Evolutionary conservation across 192 early-diverging fungal genomes (phyloP).

Genomic region (Coemansia sp.): DNA sequence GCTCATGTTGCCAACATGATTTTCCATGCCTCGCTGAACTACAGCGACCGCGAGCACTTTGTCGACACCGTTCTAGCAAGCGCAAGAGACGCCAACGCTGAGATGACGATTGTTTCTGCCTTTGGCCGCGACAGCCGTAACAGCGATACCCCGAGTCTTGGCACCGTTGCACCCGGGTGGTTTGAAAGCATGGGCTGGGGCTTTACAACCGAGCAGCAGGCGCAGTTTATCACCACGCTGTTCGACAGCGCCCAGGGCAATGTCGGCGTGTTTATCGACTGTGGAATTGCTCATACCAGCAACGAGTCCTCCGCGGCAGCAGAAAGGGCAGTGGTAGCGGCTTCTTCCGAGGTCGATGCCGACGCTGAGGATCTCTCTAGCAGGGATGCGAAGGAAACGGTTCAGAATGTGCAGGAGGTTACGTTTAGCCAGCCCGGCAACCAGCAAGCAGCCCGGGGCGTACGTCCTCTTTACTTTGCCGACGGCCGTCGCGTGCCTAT

Average conservation of each 20-base stretch:
- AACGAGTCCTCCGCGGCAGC: neutral
- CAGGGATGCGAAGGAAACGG: neutral
- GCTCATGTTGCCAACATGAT: constrained; percentile 69
- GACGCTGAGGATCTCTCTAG: neutral
- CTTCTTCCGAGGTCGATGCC: neutral
- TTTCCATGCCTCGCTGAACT: constrained; percentile 61
- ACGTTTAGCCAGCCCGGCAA: neutral
- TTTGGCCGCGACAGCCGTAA: constrained; percentile 36
- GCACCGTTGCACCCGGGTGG: constrained; percentile 35
- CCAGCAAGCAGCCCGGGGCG: neutral
- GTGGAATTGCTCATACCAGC: constrained; percentile 59
- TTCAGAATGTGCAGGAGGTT: neutral
- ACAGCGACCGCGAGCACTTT: constrained; percentile 68
- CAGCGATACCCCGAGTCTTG: neutral
- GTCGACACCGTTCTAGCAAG: constrained; percentile 63
- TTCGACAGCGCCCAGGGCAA: constrained; percentile 49
- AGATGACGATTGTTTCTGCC: constrained; percentile 74
- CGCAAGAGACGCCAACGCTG: constrained; percentile 55
- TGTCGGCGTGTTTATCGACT: constrained; percentile 68
- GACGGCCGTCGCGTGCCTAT: constrained; percentile 56
- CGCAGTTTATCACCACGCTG: constrained; percentile 51
- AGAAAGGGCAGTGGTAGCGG: neutral
- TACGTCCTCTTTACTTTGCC: constrained; percentile 13
- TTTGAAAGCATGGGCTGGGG: constrained; percentile 47
- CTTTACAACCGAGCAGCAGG: constrained; percentile 53